Percentiles rank a stretch among this genome's conserved stretches.
phyloP scores from a whole-genome alignment of 768 basidiomycete genomes.

The Plicaturopsis crispa region DNA sequence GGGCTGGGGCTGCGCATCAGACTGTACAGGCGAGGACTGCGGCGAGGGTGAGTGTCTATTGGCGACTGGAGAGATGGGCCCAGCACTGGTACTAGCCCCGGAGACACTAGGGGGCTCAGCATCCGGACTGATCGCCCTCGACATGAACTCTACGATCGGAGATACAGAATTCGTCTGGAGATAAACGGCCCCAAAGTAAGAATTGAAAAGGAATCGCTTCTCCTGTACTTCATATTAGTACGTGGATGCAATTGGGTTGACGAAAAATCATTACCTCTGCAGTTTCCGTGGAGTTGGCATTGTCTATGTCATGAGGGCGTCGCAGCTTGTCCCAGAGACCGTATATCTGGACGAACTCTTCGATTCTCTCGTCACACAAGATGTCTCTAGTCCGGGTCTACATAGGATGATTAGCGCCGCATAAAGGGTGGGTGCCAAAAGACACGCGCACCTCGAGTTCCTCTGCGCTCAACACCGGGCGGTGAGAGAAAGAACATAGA shows the following conservation, averaged over 20 bases:
- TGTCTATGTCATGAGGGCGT: no score
- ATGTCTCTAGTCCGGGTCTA: slow-evolving; percentile 7
- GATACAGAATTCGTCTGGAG: slow-evolving; percentile 29
- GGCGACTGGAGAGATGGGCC: no score
- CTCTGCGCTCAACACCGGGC: slow-evolving; percentile 16
- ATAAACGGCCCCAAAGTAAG: slow-evolving; percentile 38
- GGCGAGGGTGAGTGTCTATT: no score
- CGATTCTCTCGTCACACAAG: slow-evolving; percentile 22
- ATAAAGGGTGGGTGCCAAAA: no score
- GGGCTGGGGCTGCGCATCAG: no score
- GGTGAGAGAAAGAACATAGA: slow-evolving; percentile 21
- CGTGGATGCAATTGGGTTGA: no score
- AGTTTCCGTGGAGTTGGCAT: no score
- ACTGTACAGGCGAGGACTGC: no score
- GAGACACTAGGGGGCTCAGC: no score
- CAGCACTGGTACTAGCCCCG: no score
- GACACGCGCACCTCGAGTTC: slow-evolving; percentile 21
- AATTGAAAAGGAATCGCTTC: slow-evolving; percentile 28
- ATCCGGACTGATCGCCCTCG: slow-evolving; percentile 64
- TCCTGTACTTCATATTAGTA: slow-evolving; percentile 24
- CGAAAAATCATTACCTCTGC: no score
- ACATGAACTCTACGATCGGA: slow-evolving; percentile 42
- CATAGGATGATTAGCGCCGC: no score
- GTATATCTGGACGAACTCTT: slow-evolving; percentile 31
- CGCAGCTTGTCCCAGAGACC: slow-evolving; percentile 32